Evolutionary conservation across 1,284 basidiomycete species (phyloP), one percentile per base, ranked within the genome.

Genomic region (Pyrrhoderma noxium): DNA sequence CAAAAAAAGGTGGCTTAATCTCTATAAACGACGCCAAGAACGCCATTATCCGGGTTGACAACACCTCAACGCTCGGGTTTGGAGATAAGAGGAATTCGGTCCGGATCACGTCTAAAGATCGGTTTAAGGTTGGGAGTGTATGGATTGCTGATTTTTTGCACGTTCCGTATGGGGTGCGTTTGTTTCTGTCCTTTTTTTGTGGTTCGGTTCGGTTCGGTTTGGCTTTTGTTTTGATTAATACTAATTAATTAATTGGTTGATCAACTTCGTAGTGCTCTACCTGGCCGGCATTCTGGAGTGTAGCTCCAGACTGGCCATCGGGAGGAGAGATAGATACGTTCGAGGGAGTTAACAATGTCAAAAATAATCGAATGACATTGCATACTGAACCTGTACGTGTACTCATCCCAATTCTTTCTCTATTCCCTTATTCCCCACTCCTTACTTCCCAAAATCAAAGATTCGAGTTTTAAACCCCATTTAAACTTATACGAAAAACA

Each of bases 321-420:
- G 83, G 82, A 55, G 83, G 72, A 73, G 82, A 85, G 61, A 85
- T 88, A 56, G 86, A 90, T 64, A 85, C 82, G 3, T 79, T 89
- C 56, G 87, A 90, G 65, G 82, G 79, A 40, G 79, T 86, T 50
- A 89, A 90, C 64, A 68, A 76, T 53, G 72, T 73, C 44, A 73
- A 69, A 7, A 66, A 70, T 53, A 82, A 80, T 57, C 79, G 83
- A 62, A 83, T 86, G 76, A 76, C 79, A 1, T 66, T 86, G n/a
- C 83, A 86, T 62, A 85, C 83, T 0, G 67, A 72, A 37, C 67
- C 76, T 8, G 70, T 64, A 50, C 23, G 61, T 61, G 11, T 11
- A 37, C 9, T 37, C 16, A 9, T 37, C 16, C 11, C 9, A 37
- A 37, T 7, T 35, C 34, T 36, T 14, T 14, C n/a, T 16, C 8